Percentiles rank a stretch among this genome's conserved stretches.
Evolutionary conservation across 2,329 filamentous ascomycete genomes (phyloP).

Genomic region (Scedosporium apiospermum): DNA sequence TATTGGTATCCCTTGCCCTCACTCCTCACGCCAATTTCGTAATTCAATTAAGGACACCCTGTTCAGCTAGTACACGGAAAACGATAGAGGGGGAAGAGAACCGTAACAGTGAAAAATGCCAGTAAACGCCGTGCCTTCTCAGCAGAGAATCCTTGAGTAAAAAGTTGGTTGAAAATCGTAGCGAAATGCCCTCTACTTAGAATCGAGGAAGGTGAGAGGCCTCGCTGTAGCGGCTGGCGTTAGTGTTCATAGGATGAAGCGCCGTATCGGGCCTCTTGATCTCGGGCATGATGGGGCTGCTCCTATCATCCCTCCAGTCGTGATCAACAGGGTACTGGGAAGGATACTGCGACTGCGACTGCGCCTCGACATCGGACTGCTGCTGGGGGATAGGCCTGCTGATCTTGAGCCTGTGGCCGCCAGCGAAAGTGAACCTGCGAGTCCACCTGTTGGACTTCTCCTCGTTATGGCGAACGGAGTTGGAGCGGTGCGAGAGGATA

Average conservation of each 20-base stretch:
- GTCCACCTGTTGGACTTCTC: slow-evolving; percentile 21
- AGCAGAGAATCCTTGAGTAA: not conserved
- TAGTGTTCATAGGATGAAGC: slow-evolving; percentile 42
- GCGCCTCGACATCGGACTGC: slow-evolving; percentile 13
- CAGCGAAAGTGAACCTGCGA: slow-evolving; percentile 18
- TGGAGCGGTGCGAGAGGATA: slow-evolving; percentile 7
- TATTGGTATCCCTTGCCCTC: not conserved
- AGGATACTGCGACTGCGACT: slow-evolving; percentile 11
- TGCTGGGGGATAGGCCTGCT: slow-evolving; percentile 28
- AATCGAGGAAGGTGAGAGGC: slow-evolving; percentile 40
- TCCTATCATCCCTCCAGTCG: slow-evolving; percentile 17
- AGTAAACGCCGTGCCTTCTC: not conserved
- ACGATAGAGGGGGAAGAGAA: not conserved
- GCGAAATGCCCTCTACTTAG: slow-evolving; percentile 15
- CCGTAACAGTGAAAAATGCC: not conserved
- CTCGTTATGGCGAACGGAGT: slow-evolving; percentile 8
- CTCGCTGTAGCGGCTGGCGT: slow-evolving; percentile 36
- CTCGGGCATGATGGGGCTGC: slow-evolving; percentile 46
- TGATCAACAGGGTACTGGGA: slow-evolving; percentile 15
- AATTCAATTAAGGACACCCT: not conserved
- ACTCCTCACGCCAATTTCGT: not conserved
- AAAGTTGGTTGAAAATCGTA: no score
- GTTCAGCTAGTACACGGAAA: not conserved
- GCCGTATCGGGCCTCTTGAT: slow-evolving; percentile 48
- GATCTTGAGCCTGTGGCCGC: slow-evolving; percentile 28